Base-by-base conservation (phyloP, 176 grass and related monocot genomes). In the Lolium rigidum region DNA sequence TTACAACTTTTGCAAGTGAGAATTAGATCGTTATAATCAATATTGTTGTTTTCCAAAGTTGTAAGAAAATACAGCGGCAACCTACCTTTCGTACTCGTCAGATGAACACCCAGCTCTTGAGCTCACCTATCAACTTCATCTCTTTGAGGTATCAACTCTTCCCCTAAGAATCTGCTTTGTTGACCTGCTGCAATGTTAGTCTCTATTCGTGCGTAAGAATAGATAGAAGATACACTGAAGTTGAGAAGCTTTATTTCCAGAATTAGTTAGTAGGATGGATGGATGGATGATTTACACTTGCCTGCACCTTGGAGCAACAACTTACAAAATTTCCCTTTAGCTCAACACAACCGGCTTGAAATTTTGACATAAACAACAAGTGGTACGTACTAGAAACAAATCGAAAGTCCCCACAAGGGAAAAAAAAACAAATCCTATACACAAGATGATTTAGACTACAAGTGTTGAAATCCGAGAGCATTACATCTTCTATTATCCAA, bases 371-470 rank as follows among this genome's bases (percentile, higher is more conserved):
- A 51, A 80, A 76, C 22, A 80, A 28, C 38, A 51, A 80, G 16
- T 43, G 65, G 18, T 10, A 35, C 31, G 15, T 37, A 20, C 22
- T 39, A 28, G 7, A 52, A 51, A 28, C n/a, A 80, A 80, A 80
- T 35, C 24, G 51, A 74, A 74, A 20, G 26, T 26, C 25, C 26
- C 43, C 3, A n/a, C 0, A 10, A 22, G 11, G 3, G 26, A 28
- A 28, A 75, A 28, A 75, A 39, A 44, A 69, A 11, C 10, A 62
- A 52, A 91, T 4, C 18, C 38, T 91, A 54, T 80, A 70, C 76
- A 76, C 51, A 54, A 25, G 43, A 70, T 76, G 43, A 70, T 76
- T 46, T 28, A 52, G 20, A 6, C 51, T 76, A 84, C 25, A 17
- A 38, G 9, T 25, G 17, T 1, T 18, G 49, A 70, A 68, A 68